Conservation (phyloP, 805 yeast genomes). For the Lachancea sp. region DNA sequence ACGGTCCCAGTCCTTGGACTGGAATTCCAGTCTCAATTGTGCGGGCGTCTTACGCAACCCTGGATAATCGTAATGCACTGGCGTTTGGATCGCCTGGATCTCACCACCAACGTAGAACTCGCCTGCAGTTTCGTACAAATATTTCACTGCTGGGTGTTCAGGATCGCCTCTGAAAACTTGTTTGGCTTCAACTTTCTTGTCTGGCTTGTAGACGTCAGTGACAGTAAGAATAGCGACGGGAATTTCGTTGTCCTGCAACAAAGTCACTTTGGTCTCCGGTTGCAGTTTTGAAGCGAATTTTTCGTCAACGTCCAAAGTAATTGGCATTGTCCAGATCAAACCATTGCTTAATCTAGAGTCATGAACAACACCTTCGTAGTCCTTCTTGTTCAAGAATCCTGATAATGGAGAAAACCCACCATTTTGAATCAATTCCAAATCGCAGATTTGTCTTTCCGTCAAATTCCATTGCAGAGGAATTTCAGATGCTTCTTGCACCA, state of each 20-base stretch:
- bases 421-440: slow-evolving; percentile 79
- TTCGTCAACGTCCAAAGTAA: slow-evolving; percentile 70
- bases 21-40: slow-evolving; percentile 80
- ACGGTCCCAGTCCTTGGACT: slow-evolving; percentile 72
- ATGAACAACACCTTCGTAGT: slow-evolving; percentile 58
- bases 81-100: slow-evolving; percentile 74
- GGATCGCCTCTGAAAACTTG: slow-evolving; percentile 94
- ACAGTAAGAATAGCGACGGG: slow-evolving; percentile 78
- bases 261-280: slow-evolving; percentile 57
- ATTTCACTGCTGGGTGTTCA: slow-evolving; percentile 88
- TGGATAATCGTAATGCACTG: slow-evolving; percentile 85
- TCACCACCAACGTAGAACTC: slow-evolving; percentile 86
- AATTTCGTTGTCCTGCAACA: slow-evolving; percentile 74
- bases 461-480: slow-evolving; percentile 40
- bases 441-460: slow-evolving; percentile 88
- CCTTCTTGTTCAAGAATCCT: slow-evolving; percentile 58
- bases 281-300: slow-evolving; percentile 40
- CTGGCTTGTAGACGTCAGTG: slow-evolving; percentile 72
- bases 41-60: slow-evolving; percentile 85
- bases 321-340: slow-evolving; percentile 85
- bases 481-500: slow-evolving; percentile 52
- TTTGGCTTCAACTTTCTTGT: slow-evolving; percentile 73
- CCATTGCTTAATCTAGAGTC: slow-evolving; percentile 71
- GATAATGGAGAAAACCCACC: slow-evolving; percentile 89
- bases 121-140: slow-evolving; percentile 66